Evolutionary conservation across 208 protist genomes (phyloP).

Genomic region (Balamuthia mandrillaris): DNA sequence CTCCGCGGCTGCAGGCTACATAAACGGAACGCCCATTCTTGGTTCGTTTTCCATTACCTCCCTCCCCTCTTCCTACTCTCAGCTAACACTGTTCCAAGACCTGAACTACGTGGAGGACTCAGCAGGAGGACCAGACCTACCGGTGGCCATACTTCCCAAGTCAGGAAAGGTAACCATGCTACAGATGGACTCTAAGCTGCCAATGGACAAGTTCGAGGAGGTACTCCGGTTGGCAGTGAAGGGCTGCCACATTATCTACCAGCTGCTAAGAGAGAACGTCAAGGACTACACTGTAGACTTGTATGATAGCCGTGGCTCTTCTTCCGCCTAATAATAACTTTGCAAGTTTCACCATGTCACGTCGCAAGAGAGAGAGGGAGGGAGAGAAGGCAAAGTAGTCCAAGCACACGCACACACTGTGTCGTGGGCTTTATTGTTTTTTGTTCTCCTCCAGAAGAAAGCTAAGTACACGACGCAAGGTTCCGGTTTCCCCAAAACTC

Average conservation of each 20-base stretch:
- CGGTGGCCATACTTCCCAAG: conserved; percentile 70
- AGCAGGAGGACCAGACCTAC: conserved; percentile 67
- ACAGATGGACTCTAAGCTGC: conserved; percentile 74
- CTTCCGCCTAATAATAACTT: no score
- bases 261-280: conserved; percentile 1
- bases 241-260: conserved; percentile 67
- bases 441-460: no score
- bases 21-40: conserved; percentile 68
- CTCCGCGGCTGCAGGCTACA: conserved; percentile 67
- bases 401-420: no score
- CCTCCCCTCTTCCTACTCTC: no score
- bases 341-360: no score
- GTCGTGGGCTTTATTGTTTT: no score
- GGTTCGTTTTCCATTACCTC: conserved; percentile 33
- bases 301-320: neutral
- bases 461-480: no score
- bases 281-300: conserved; percentile 4
- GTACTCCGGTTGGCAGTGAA: conserved; percentile 60
- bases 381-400: no score
- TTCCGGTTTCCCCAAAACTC: no score
- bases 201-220: conserved; percentile 63
- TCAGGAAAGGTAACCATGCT: conserved; percentile 52
- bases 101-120: no score
- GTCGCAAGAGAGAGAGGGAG: no score
- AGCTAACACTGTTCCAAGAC: no score